Evolutionary conservation across 2,329 filamentous ascomycete species (phyloP).

Genomic region (Coleophoma eucalyptorum): DNA sequence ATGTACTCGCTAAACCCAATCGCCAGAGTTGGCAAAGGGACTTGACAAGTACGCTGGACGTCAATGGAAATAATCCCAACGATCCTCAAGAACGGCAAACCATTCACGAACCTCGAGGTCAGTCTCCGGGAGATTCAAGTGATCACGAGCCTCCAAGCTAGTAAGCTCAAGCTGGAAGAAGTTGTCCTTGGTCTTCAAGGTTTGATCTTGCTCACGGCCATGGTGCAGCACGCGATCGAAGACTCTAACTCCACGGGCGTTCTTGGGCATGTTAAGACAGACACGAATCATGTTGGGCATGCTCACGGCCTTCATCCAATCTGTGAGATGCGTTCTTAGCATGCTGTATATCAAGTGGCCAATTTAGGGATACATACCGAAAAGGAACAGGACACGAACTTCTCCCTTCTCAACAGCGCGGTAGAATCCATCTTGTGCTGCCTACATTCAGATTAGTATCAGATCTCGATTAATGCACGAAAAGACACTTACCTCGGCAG

Average conservation of each 20-base stretch:
- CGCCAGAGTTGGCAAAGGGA: no score
- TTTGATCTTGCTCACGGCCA: neutral
- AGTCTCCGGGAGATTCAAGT: no score
- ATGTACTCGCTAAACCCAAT: no score
- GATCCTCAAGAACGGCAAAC: no score
- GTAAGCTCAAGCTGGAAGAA: no score
- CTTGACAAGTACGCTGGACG: no score
- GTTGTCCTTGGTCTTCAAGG: no score
- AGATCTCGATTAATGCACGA: neutral
- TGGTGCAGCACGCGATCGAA: neutral
- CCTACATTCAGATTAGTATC: neutral
- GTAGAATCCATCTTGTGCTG: neutral
- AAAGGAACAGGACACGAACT: neutral
- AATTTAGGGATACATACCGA: neutral
- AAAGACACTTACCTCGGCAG: constrained; percentile 22
- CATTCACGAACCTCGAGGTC: no score
- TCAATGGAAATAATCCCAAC: no score
- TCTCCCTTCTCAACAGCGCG: neutral
- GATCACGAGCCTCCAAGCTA: no score
- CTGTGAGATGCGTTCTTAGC: no score
- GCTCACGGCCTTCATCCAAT: neutral
- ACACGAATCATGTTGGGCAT: neutral
- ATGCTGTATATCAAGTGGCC: no score
- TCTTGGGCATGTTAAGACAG: neutral
- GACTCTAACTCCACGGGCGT: neutral